Base-by-base conservation (phyloP, 805 yeast species). In the Pichia rugopelliculosa region DNA sequence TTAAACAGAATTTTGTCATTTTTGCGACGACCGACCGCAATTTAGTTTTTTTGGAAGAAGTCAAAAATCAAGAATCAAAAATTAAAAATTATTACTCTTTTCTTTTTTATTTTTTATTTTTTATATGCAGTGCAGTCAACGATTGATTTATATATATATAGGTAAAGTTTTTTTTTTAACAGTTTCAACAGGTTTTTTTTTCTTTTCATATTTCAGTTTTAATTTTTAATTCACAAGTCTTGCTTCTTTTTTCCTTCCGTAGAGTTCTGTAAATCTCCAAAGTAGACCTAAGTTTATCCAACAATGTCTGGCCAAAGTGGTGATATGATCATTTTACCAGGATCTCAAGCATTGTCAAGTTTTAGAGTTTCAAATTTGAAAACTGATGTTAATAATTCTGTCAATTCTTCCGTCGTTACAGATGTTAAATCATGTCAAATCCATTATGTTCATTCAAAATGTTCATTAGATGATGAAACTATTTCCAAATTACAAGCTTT, bases 341-440 rank as follows among this genome's bases (percentile, higher is more conserved):
- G 99, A 49, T 95, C 96, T 42, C 77, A 76, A 61, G 97, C 96
- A 53, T 74, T 89, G 62, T 90, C 98, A 45, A 77, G 77, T 44
- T 91, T 91, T 68, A 79, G 98, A 70, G 82, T 89, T 55, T 76
- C 80, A 52, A 84, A 76, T 56, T 72, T 90, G 69, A 72, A 79
- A 55, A 72, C 79, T 54, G 87, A 82, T 59, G 79, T 91, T 68
- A 84, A 86, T 69, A 76, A 77, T 53, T 76, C 81, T 54, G 82
- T 85, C 54, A 79, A 80, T 60, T 73, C 79, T 34, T 74, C 84
- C 10, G 81, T 82, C 45, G 83, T 89, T 46, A 75, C 76, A 39
- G 79, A 79, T 38, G 80, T 93, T 51, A 78, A 82, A 48, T 77
- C 96, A 15, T 75, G 86, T 49, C 87, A 77, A 60, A 76, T 87